Percentiles rank a stretch among this genome's conserved stretches.
Evolutionary conservation across 2,329 filamentous ascomycete genomes (phyloP).

Genomic region (Aspergillus tamarii): DNA sequence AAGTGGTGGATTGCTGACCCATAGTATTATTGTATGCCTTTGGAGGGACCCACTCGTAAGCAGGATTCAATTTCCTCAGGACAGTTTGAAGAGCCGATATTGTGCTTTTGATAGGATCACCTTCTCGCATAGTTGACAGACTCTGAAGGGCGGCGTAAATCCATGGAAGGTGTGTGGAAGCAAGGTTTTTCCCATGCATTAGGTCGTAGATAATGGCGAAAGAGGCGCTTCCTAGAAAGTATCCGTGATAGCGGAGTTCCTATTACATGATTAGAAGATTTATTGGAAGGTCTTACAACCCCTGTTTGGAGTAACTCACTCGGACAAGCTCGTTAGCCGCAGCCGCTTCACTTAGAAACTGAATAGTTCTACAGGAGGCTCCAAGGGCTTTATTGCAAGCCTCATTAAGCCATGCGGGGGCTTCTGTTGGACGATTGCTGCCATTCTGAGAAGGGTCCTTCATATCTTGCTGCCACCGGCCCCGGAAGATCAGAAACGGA

Average conservation of each 20-base stretch:
- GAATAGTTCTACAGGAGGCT: constrained; percentile 46
- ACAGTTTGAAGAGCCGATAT: constrained; percentile 39
- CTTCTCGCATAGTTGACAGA: constrained; percentile 40
- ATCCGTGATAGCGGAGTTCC: constrained; percentile 51
- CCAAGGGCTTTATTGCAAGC: constrained; percentile 49
- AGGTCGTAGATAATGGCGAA: constrained; percentile 50
- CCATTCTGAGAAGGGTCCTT: constrained; percentile 18
- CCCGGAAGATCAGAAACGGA: constrained; percentile 50
- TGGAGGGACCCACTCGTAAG: constrained; percentile 31
- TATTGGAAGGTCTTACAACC: rapidly evolving
- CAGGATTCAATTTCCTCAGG: constrained; percentile 34
- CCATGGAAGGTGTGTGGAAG: constrained; percentile 47
- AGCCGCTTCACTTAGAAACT: constrained; percentile 45
- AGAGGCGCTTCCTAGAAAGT: constrained; percentile 47
- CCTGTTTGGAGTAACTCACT: constrained; percentile 29
- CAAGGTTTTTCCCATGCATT: constrained; percentile 42
- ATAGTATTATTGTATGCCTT: background rate
- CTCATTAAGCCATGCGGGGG: constrained; percentile 47
- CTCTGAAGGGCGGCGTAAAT: constrained; percentile 43
- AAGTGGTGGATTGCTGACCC: background rate
- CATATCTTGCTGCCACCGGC: constrained; percentile 43
- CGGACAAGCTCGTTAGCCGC: constrained; percentile 44
- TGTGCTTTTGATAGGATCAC: constrained; percentile 32
- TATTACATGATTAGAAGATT: constrained; percentile 20
- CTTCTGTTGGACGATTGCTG: constrained; percentile 27